Base-by-base conservation (phyloP, 1,284 basidiomycete genomes). In the Phellopilus nigrolimitatus region DNA sequence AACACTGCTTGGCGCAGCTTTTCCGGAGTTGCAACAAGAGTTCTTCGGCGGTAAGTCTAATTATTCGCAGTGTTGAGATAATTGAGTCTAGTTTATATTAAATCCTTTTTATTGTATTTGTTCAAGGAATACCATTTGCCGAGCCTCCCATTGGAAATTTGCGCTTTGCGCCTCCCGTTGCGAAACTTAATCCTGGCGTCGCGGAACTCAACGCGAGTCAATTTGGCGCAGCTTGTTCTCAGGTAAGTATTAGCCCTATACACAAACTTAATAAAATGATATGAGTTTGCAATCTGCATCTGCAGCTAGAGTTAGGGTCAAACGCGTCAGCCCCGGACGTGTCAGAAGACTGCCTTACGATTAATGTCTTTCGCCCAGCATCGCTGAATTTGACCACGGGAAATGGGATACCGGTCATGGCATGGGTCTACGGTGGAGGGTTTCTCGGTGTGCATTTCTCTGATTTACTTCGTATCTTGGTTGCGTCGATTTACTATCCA, bases 81-180 rank as follows among this genome's bases (percentile, higher is more conserved):
- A 49, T 30, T 13, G 12, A 49, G 3, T 3, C n/a, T 33, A 33
- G n/a, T n/a, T 33, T 33, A 33, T 33, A 9, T 33, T n/a, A 9
- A 12, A 2, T 12, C 12, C 31, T 5, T 9, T 37, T 36, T 12
- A 17, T 15, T 12, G 17, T 13, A 19, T 10, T 10, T 25, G 80
- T 76, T 72, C 68, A 83, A 3, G 84, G 84, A 1, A 78, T 89
- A 41, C 84, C 82, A 0, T 88, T 76, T 57, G 84, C 81, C 13
- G 66, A 77, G 54, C 72, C 83, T 13, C 85, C 82, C 1, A 59
- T 76, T 5, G 79, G 79, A 0, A 19, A 56, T 3, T 65, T 79
- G 15, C 72, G 81, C 3, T 84, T 84, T 68, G 75, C 73, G 55
- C 72, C 78, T 21, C 84, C 86, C 2, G 65, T 76, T 0, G 66